phyloP scores from a whole-genome alignment of 2,329 filamentous ascomycete species.

The Colletotrichum sp. region DNA sequence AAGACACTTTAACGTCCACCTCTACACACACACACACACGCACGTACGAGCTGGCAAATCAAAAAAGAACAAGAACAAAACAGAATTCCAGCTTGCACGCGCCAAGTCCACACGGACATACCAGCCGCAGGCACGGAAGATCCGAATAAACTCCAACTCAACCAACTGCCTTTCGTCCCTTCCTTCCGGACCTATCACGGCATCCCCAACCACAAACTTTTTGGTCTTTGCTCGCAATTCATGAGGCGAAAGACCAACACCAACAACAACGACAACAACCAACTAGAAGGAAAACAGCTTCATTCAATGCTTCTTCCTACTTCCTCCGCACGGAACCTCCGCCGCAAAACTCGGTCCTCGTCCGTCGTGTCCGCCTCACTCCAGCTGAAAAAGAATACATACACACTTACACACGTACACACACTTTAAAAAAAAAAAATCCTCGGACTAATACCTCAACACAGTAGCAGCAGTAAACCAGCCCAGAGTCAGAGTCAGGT shows the following conservation, averaged over 20 bases:
- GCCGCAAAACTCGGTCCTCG: background rate
- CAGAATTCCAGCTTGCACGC: background rate
- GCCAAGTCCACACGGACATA: background rate
- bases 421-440: background rate
- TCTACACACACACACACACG: background rate
- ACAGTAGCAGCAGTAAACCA: background rate
- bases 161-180: background rate
- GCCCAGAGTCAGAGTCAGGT: background rate
- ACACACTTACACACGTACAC: background rate
- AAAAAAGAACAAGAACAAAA: background rate
- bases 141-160: background rate
- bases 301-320: background rate
- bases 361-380: constrained; percentile 4
- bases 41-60: background rate
- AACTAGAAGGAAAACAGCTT: background rate
- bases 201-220: background rate
- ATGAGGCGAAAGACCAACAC: background rate
- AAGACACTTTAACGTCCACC: background rate
- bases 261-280: background rate
- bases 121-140: background rate
- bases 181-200: background rate
- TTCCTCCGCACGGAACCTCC: background rate
- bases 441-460: background rate
- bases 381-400: background rate
- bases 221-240: background rate